Conservation (phyloP, 495 filamentous ascomycete genomes). For the Aspergillus taichungensis region DNA sequence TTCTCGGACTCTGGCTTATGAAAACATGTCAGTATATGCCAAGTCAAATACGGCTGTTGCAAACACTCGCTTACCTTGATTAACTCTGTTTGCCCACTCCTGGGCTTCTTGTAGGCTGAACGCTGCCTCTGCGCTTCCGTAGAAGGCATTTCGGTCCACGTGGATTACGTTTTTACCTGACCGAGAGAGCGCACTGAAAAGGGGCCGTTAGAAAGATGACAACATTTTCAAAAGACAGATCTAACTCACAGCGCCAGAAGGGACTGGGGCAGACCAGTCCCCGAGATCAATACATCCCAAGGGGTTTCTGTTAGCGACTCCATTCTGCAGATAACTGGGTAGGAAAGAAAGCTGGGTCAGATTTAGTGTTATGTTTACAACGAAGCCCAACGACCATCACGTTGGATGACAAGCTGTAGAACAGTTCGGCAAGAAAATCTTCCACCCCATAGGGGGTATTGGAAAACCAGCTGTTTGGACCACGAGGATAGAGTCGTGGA, state of each 20-base stretch:
- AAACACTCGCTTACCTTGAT: slow-evolving; percentile 29
- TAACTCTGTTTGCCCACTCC: slow-evolving; percentile 54
- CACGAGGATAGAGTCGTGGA: slow-evolving; percentile 6
- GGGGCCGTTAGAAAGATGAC: slow-evolving; percentile 3
- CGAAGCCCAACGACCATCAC: slow-evolving; percentile 19
- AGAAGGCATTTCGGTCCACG: slow-evolving; percentile 77
- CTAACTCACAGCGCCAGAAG: slow-evolving; percentile 81
- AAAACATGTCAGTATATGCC: slow-evolving; percentile 17
- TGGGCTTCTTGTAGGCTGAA: slow-evolving; percentile 78
- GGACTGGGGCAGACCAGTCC: slow-evolving; percentile 84
- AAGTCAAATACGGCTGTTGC: background rate
- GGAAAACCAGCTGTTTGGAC: slow-evolving; percentile 4
- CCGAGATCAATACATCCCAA: slow-evolving; percentile 89
- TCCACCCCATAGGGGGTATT: slow-evolving; percentile 18
- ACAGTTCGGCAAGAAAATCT: slow-evolving; percentile 13
- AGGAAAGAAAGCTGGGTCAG: slow-evolving; percentile 18
- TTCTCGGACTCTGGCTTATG: slow-evolving; percentile 22
- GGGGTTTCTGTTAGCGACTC: slow-evolving; percentile 67
- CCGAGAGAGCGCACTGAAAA: slow-evolving; percentile 77
- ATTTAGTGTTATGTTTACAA: slow-evolving; percentile 16
- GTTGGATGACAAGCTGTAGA: slow-evolving; percentile 19
- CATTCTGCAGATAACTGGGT: slow-evolving; percentile 41
- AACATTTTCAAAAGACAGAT: slow-evolving; percentile 2
- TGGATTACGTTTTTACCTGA: slow-evolving; percentile 89
- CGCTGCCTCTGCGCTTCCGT: slow-evolving; percentile 79